Percentiles rank a stretch among this genome's conserved stretches.
Evolutionary conservation across 352 stramenopile species (phyloP).

Genomic region (Aphanomyces euteiches): DNA sequence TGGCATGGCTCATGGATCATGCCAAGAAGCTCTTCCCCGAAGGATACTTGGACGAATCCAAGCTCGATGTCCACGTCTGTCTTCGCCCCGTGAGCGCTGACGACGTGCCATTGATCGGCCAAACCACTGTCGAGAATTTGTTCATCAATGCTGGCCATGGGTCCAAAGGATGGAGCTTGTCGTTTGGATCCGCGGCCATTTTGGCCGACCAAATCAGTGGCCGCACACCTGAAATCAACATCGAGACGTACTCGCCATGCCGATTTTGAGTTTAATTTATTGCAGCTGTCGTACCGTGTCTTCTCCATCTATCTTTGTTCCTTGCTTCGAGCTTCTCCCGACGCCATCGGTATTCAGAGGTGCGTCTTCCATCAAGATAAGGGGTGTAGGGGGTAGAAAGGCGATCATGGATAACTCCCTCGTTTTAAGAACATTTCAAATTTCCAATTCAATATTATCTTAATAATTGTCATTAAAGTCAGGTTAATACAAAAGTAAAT

Average conservation of each 20-base stretch:
- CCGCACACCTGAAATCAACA: conserved; percentile 68
- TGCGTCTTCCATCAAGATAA: too few species aligned
- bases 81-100: conserved; percentile 79
- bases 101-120: conserved; percentile 75
- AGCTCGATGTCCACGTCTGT: conserved; percentile 79
- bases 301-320: neutral
- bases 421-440: too few species aligned
- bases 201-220: conserved; percentile 81
- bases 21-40: conserved; percentile 77
- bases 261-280: conserved; percentile 65
- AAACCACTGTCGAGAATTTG: conserved; percentile 74
- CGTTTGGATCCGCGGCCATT: conserved; percentile 69
- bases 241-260: conserved; percentile 75
- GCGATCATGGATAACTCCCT: too few species aligned
- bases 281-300: neutral
- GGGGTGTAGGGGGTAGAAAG: too few species aligned
- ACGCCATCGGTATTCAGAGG: too few species aligned
- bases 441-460: too few species aligned
- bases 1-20: conserved; percentile 73
- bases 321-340: too few species aligned
- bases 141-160: conserved; percentile 83
- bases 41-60: conserved; percentile 67
- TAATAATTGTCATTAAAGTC: too few species aligned
- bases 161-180: conserved; percentile 82
- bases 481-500: too few species aligned